Base-by-base conservation (phyloP, 176 grass and related monocot genomes). In the Calamus simplicifolius region DNA sequence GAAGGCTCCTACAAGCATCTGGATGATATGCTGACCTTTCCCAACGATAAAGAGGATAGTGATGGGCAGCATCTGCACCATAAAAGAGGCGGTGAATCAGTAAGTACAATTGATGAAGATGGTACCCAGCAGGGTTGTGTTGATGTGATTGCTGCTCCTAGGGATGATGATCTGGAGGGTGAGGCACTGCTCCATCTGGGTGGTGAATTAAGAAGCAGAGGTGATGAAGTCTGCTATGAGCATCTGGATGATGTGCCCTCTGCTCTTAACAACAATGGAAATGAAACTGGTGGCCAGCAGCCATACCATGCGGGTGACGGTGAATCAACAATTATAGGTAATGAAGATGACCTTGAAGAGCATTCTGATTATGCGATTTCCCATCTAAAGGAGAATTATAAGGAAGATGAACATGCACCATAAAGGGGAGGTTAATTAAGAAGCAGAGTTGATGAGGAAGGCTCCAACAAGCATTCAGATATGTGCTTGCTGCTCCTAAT, bases 131-230 rank as follows among this genome's bases (percentile, higher is more conserved):
- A 65, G 64, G 64, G 74, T 74, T 63, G 26, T 17, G 25, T 62
- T 18, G 50, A 35, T 54, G 17, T 52, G 38, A 29, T 52, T 63
- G 27, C 63, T 61, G 12, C 30, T 56, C 27, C 57, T 17, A 54
- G 48, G 50, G 54, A 57, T 69, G 27, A 71, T 48, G 64, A 52
- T 71, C 66, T 48, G 54, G 58, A 72, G 25, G 59, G 31, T 74
- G 18, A 65, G n/a, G 51, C 50, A 61, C 54, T 73, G 23, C 26
- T 50, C 56, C 61, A 59, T 59, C 43, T 51, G 52, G 63, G 18
- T 38, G 27, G 80, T 72, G 50, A 35, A 70, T 28, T 38, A 77
- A 60, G 69, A 62, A 69, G 70, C 77, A 26, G 64, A 61, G 54
- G 64, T 61, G 35, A 51, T 5, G n/a, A 54, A 79, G 27, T 69